A percentile compares a stretch with the other conserved stretches of the same genome.
Evolutionary conservation across 202 grass and related monocot species (phyloP).

Genomic region (Hordeum pubiflorum): DNA sequence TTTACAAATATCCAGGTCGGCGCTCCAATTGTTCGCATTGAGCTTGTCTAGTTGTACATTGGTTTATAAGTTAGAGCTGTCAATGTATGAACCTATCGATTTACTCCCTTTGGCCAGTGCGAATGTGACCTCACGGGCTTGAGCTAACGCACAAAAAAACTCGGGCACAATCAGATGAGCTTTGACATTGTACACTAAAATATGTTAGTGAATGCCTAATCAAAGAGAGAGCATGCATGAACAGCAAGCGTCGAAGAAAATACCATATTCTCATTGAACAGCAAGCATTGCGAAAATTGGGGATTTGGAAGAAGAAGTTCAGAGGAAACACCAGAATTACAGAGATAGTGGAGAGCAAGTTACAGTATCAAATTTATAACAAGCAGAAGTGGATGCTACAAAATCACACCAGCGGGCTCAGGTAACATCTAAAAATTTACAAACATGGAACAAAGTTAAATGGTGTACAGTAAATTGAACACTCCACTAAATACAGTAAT

Average conservation of each 20-base stretch:
- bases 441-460: neutral
- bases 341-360: neutral
- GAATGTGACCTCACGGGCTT: neutral
- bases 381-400: neutral
- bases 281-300: neutral
- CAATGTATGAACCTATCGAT: neutral
- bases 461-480: neutral
- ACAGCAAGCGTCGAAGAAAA: neutral
- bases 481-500: neutral
- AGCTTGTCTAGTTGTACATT: neutral
- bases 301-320: neutral
- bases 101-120: neutral
- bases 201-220: neutral
- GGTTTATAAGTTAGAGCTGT: neutral
- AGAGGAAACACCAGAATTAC: neutral
- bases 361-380: neutral
- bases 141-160: neutral
- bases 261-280: neutral
- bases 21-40: neutral
- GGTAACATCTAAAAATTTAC: neutral
- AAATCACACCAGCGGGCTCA: neutral
- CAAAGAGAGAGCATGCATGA: neutral
- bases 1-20: neutral
- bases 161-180: neutral
- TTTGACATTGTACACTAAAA: neutral